Evolutionary conservation across 495 filamentous ascomycete genomes (phyloP).

Genomic region (Aspergillus bridgeri): DNA sequence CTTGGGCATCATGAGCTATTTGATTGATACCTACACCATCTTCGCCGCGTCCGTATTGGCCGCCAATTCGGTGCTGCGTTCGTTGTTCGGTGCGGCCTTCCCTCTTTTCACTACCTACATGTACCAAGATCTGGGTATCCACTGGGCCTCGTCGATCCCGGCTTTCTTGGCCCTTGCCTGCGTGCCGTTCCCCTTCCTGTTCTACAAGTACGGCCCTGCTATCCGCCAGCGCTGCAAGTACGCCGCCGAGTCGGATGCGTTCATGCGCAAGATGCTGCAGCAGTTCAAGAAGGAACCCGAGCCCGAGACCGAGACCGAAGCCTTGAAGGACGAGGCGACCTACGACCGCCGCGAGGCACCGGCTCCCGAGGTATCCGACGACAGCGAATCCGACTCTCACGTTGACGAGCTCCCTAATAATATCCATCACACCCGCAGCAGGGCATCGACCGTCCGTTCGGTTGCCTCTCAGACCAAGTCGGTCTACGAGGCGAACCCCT

Average conservation of each 20-base stretch:
- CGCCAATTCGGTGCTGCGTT: slow-evolving; percentile 68
- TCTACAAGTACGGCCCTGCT: slow-evolving; percentile 67
- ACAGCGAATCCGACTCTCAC: slow-evolving; percentile 21
- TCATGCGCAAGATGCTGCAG: slow-evolving; percentile 44
- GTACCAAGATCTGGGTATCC: slow-evolving; percentile 71
- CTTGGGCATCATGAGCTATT: slow-evolving; percentile 70
- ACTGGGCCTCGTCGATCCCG: slow-evolving; percentile 76
- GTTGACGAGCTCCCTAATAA: slow-evolving; percentile 17
- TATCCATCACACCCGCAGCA: slow-evolving; percentile 30
- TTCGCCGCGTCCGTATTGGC: slow-evolving; percentile 80
- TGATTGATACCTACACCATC: slow-evolving; percentile 79
- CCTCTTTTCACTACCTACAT: slow-evolving; percentile 79
- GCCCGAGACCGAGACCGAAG: slow-evolving; percentile 8
- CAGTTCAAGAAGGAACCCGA: slow-evolving; percentile 20
- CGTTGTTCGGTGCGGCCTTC: slow-evolving; percentile 75
- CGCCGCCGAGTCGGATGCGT: slow-evolving; percentile 53
- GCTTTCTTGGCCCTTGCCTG: slow-evolving; percentile 74
- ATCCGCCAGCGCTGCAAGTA: slow-evolving; percentile 74
- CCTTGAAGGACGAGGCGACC: slow-evolving; percentile 9
- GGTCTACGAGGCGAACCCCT: slow-evolving; percentile 44
- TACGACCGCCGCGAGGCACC: slow-evolving; percentile 43
- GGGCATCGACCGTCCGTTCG: slow-evolving; percentile 30
- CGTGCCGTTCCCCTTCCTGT: slow-evolving; percentile 76
- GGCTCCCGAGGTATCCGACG: slow-evolving; percentile 25
- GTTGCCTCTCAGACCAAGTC: slow-evolving; percentile 23